phyloP scores from a whole-genome alignment of 139 green algal species.

The Auxenochlorella pyrenoidosa region DNA sequence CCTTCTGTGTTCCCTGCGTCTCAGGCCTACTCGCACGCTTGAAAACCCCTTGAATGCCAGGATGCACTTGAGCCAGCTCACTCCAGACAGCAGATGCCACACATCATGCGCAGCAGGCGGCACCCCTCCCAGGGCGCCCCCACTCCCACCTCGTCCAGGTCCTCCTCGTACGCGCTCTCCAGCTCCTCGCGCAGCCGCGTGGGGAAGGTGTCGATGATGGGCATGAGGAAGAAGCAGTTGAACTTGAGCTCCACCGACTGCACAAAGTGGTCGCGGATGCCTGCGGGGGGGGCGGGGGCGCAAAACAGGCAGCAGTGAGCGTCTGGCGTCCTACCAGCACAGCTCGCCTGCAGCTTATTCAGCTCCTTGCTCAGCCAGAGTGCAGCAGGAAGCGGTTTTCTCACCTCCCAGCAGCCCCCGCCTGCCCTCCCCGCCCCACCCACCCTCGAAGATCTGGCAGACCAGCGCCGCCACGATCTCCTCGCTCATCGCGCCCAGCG shows the following conservation, averaged over 20 bases:
- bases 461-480: slow-evolving; percentile 94
- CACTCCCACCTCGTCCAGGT: slow-evolving; percentile 79
- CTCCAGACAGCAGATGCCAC: too few relatives aligned
- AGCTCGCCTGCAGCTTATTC: too few relatives aligned
- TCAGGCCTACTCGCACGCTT: too few relatives aligned
- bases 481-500: slow-evolving; percentile 82
- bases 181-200: slow-evolving; percentile 84
- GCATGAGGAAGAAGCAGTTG: slow-evolving; percentile 99
- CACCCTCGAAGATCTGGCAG: slow-evolving; percentile 83
- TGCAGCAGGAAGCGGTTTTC: too few relatives aligned
- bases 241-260: slow-evolving; percentile 90
- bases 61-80: too few relatives aligned
- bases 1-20: too few relatives aligned
- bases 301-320: too few relatives aligned
- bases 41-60: too few relatives aligned
- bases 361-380: too few relatives aligned
- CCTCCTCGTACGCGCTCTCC: slow-evolving; percentile 85
- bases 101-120: neutral
- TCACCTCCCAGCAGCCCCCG: too few relatives aligned
- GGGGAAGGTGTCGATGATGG: slow-evolving; percentile 91
- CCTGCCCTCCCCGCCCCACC: neutral
- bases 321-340: too few relatives aligned
- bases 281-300: too few relatives aligned
- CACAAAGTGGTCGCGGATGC: slow-evolving; percentile 95
- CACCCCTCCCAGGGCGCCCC: neutral